Percentiles rank a stretch among this genome's conserved stretches.
Evolutionary conservation across 257 asterid species (phyloP).

Genomic region (Nicotiana benthamiana): DNA sequence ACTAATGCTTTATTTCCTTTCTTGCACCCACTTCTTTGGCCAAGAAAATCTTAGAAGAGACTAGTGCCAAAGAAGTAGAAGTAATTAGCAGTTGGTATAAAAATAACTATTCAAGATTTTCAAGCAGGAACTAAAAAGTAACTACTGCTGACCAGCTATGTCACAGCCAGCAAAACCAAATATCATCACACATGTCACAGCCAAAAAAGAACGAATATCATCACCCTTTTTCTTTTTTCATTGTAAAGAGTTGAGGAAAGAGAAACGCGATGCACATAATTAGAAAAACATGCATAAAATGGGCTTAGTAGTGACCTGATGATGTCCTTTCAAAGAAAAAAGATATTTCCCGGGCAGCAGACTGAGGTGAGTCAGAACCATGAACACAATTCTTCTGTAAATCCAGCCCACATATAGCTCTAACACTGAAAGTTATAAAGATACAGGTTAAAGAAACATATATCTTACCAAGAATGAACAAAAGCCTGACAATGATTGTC

Average conservation of each 20-base stretch:
- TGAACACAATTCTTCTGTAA: conserved; percentile 68
- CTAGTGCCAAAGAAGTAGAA: too few relatives aligned
- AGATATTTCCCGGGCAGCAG: conserved; percentile 68
- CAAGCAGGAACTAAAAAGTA: background rate
- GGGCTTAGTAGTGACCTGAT: conserved; percentile 37
- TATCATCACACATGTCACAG: background rate
- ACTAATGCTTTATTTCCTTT: too few relatives aligned
- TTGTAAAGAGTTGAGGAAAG: background rate
- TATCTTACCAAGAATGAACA: background rate
- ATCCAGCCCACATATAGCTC: conserved; percentile 75
- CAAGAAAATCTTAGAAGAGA: too few relatives aligned
- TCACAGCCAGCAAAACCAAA: background rate
- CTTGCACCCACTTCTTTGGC: too few relatives aligned
- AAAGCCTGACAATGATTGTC: background rate
- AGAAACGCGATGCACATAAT: background rate
- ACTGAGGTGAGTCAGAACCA: conserved; percentile 72
- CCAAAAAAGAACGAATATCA: background rate
- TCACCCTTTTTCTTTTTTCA: background rate
- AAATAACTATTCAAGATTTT: background rate
- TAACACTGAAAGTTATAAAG: conserved; percentile 37
- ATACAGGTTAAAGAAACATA: background rate
- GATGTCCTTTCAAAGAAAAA: conserved; percentile 48
- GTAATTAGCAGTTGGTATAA: background rate
- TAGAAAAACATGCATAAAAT: background rate
- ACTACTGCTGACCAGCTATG: background rate